phyloP scores from a whole-genome alignment of 352 stramenopile species.

The Globisporangium barbulae region DNA sequence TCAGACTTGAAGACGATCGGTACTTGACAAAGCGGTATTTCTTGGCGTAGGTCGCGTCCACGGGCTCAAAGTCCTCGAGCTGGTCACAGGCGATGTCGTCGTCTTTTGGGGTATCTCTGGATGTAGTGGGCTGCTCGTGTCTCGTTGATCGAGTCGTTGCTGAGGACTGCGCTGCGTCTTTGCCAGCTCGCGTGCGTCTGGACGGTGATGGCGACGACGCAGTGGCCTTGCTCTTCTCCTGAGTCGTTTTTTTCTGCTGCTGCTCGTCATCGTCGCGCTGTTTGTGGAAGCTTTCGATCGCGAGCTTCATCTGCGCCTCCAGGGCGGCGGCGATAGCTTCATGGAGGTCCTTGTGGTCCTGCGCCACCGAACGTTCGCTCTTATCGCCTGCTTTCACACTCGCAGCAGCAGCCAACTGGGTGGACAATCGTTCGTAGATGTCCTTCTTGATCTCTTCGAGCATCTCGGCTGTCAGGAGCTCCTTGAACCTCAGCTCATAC shows the following conservation, averaged over 20 bases:
- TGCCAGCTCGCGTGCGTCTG: constrained; percentile 4
- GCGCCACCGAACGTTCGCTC: constrained; percentile 8
- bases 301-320: constrained; percentile 46
- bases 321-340: constrained; percentile 46
- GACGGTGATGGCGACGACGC: constrained; percentile 6
- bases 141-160: not conserved
- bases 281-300: constrained; percentile 24
- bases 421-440: constrained; percentile 50
- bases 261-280: constrained; percentile 18
- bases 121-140: not conserved
- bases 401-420: constrained; percentile 26
- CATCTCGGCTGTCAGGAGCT: constrained; percentile 44
- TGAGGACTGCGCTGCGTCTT: not conserved
- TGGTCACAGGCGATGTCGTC: constrained; percentile 38
- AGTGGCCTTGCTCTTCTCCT: not conserved
- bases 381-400: not conserved
- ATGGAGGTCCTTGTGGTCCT: constrained; percentile 34
- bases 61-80: constrained; percentile 45
- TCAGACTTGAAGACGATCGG: constrained; percentile 8
- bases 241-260: constrained; percentile 5
- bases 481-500: constrained; percentile 44
- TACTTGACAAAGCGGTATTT: constrained; percentile 48
- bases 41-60: constrained; percentile 39
- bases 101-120: constrained; percentile 4
- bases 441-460: constrained; percentile 63